Evolutionary conservation across 345 rosid species (phyloP).

Genomic region (Chamaenerion angustifolium): DNA sequence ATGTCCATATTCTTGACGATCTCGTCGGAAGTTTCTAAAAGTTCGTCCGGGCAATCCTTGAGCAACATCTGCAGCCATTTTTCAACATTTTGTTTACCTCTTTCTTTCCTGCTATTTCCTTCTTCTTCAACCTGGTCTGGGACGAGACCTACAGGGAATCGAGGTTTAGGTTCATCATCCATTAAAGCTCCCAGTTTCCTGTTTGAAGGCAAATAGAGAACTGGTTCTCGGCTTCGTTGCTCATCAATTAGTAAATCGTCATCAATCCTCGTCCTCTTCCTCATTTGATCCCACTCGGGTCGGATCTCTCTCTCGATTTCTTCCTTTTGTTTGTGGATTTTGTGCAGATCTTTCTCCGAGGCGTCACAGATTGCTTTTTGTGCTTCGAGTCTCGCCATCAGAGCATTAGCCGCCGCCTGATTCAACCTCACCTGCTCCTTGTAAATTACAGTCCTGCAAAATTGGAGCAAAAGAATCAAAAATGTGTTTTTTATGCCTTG

Average conservation of each 20-base stretch:
- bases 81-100: conserved; percentile 91
- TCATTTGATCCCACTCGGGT: conserved; percentile 62
- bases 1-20: conserved; percentile 36
- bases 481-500: neutral
- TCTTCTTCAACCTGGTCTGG: conserved; percentile 35
- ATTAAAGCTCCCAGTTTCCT: conserved; percentile 57
- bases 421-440: conserved; percentile 89
- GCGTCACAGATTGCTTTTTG: conserved; percentile 84
- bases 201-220: conserved; percentile 48
- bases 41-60: conserved; percentile 32
- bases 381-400: conserved; percentile 86
- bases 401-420: conserved; percentile 72
- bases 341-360: conserved; percentile 79
- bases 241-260: conserved; percentile 31
- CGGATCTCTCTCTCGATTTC: conserved; percentile 64
- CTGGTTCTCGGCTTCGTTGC: conserved; percentile 15
- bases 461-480: neutral
- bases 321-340: conserved; percentile 66
- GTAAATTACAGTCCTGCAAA: conserved; percentile 71
- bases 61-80: conserved; percentile 82
- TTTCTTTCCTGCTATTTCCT: conserved; percentile 54
- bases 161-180: conserved; percentile 53
- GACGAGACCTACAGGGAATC: conserved; percentile 17
- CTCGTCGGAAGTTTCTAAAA: conserved; percentile 21
- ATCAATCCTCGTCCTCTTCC: conserved; percentile 70